Evolutionary conservation across 2,329 filamentous ascomycete genomes (phyloP), one percentile per base, ranked within the genome.

Genomic region (Epichloe festucae): DNA sequence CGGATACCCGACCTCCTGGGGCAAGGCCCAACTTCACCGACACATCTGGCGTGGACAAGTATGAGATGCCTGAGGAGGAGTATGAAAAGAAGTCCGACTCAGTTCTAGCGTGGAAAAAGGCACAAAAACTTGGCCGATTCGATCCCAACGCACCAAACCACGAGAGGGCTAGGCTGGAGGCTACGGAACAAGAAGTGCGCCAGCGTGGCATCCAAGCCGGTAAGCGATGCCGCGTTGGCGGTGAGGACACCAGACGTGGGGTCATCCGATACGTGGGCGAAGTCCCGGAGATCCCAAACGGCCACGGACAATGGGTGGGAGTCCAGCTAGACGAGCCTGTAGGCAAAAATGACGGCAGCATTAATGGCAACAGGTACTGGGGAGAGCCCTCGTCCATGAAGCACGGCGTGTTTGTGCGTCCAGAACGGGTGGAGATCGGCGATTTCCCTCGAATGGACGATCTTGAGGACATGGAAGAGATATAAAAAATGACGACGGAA

Each of bases 71-170:
- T n/a, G 75, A 78, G 49, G 77, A 84, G 48, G 85, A 90, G 63
- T 98, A 98, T 70, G 89, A 89, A 65, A 81, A 82, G 62, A 89
- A 90, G 63, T 75, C 82, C 43, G 88, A 96, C 69, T 91, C 86
- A 3, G 93, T 98, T 14, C 78, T 96, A 23, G 87, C 90, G 5
- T 97, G 89, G 89, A 98, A 98, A 71, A 91, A 87, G 71, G 74
- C 82, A n/a, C 84, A 95, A 67, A 90, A 94, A 66, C 79, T 97
- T n/a, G 93, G 93, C 48, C 87, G 93, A 38, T 98, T 98, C 69
- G 89, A 97, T 64, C 93, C 93, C 12, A 76, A 84, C 59, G 88
- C 89, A 7, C 82, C 86, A 17, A 80, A 75, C 54, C 78, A 85
- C 21, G 84, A 89, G 64, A 76, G 87, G 63, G 78, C 87, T 56